Conservation (phyloP, 169 alveolate species). For the Cryptosporidium tyzzeri region DNA sequence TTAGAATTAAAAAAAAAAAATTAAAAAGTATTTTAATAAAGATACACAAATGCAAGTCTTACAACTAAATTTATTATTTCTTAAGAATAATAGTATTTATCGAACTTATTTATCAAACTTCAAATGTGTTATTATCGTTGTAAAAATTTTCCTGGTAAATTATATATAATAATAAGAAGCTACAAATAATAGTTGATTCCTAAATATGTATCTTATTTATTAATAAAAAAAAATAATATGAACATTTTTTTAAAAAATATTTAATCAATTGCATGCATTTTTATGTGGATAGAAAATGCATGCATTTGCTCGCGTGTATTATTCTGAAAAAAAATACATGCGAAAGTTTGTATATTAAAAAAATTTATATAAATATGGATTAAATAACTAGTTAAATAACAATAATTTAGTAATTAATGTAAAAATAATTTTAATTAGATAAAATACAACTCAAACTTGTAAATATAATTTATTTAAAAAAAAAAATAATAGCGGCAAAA, state of each 20-base stretch:
- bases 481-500: slow-evolving; percentile 47
- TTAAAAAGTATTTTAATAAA: too few species aligned
- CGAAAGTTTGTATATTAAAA: not conserved
- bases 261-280: not conserved
- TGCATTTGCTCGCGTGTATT: slow-evolving; percentile 10
- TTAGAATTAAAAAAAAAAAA: too few species aligned
- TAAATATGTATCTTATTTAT: not conserved
- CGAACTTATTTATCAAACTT: too few species aligned
- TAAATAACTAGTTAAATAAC: not conserved
- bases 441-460: not conserved
- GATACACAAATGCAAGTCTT: not conserved
- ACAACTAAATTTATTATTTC: too few species aligned
- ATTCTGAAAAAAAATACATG: not conserved
- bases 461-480: not conserved
- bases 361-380: too few species aligned
- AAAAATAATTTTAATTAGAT: not conserved
- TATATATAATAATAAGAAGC: too few species aligned
- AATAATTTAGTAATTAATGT: not conserved
- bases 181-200: not conserved
- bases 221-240: not conserved
- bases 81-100: too few species aligned
- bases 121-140: too few species aligned
- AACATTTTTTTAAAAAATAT: not conserved
- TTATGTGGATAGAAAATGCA: not conserved
- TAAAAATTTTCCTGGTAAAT: too few species aligned